Base-by-base conservation (phyloP, 495 filamentous ascomycete species). In the Lasiosphaeria miniovina region DNA sequence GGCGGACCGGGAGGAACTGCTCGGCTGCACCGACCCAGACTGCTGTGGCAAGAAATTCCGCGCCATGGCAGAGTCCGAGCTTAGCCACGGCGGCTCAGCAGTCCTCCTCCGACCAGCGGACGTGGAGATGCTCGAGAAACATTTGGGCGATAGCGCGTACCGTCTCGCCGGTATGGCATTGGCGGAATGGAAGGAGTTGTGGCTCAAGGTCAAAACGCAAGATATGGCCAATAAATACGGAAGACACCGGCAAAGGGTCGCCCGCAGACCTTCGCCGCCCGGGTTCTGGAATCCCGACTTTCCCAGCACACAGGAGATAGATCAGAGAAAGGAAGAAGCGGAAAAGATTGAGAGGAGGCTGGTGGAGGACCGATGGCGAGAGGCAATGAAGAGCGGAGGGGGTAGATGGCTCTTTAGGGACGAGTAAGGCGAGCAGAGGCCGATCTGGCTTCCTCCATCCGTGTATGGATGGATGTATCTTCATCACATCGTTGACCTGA, bases 241-340 rank as follows among this genome's bases (percentile, higher is more conserved):
- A 6, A 88, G 76, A 68, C 94, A 96, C 74, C 78, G 87, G 43
- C 84, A 95, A 61, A 80, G 84, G 36, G 92, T 88, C 68, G 82
- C 84, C 58, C 82, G 92, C 34, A 73, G 80, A 32, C 75, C 72
- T 36, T 89, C 88, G 11, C 93, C 94, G 3, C 89, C 90, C 14
- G 92, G 92, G 1, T 96, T 88, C 66, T 98, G 94, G 94, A 81
- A 91, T 61, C 81, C 86, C 33, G 93, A 93, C 58, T 91, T 97
- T 73, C 93, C 93, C 10, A 82, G 71, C 46, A 96, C 93, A 6
- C 93, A 96, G 69, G 90, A 96, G 70, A 67, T 85, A 11, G 76
- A 79, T 65, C 68, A 77, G 57, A 84, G 90, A 61, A 82, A 81
- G 51, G 77, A 81, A 67, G 84, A 85, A 65, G 88, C 86, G 6